phyloP scores from a whole-genome alignment of 2,329 filamentous ascomycete genomes.

The Pseudopithomyces maydicus region DNA sequence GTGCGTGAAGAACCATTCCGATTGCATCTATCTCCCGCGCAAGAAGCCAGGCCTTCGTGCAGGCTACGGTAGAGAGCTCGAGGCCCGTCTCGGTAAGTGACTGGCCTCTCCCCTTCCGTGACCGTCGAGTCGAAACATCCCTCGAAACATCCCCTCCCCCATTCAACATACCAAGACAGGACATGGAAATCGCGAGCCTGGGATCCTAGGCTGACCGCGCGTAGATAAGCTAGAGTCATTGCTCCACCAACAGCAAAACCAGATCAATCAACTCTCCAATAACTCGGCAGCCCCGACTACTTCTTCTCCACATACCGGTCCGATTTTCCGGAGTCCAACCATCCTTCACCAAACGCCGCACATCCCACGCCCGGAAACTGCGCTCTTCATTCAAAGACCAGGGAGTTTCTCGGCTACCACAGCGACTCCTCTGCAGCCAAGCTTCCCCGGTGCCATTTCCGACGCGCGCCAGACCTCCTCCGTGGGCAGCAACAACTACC shows the following conservation, averaged over 20 bases:
- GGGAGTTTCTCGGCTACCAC: slow-evolving; percentile 41
- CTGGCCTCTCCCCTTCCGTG: not conserved
- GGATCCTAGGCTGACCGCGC: slow-evolving; percentile 8
- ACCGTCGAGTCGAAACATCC: too few species aligned
- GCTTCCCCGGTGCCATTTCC: slow-evolving; percentile 47
- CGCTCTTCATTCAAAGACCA: slow-evolving; percentile 53
- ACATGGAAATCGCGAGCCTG: not conserved
- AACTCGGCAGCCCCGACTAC: slow-evolving; percentile 27
- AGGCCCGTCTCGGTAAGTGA: slow-evolving; percentile 61
- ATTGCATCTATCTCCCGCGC: slow-evolving; percentile 69
- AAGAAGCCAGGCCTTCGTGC: slow-evolving; percentile 69
- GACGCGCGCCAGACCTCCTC: slow-evolving; percentile 29
- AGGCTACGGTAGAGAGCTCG: slow-evolving; percentile 67
- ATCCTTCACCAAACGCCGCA: slow-evolving; percentile 48
- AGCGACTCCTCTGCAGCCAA: slow-evolving; percentile 36
- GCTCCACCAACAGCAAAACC: slow-evolving; percentile 51
- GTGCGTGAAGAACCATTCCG: slow-evolving; percentile 69
- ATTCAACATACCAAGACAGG: not conserved
- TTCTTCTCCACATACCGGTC: slow-evolving; percentile 37
- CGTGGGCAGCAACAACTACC: slow-evolving; percentile 35
- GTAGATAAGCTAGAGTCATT: slow-evolving; percentile 54
- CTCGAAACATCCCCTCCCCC: not conserved
- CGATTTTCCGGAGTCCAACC: slow-evolving; percentile 42
- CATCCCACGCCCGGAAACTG: slow-evolving; percentile 50
- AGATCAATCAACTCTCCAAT: slow-evolving; percentile 51